Evolutionary conservation across 2,329 filamentous ascomycete genomes (phyloP), one percentile per base, ranked within the genome.

Genomic region (Penicillium sp.): DNA sequence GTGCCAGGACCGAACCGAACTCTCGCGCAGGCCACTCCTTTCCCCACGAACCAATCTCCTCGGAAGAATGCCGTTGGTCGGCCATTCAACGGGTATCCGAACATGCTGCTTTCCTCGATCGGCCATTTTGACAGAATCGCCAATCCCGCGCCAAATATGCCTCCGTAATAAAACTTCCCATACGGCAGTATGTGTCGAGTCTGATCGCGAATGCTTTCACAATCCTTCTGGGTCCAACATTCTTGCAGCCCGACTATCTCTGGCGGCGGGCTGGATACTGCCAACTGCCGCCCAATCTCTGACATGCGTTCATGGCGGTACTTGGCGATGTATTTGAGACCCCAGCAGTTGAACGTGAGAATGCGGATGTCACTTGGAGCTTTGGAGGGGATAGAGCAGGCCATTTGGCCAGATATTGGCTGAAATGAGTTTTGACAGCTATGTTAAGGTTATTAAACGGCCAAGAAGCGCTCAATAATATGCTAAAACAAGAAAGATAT

Each of bases 21-120:
- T 60, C 84, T 83, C 2, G 93, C 93, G 69, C 85, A 89, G 7
- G 93, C 94, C 40, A 97, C 86, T 16, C 94, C 94, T 72, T 97
- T 97, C 0, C 94, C 94, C 10, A 97, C 92, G 69, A 87, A 97
- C 91, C 93, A 97, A 74, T 97, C 93, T 11, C 94, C 94, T 58
- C 93, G 82, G 77, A 89, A 97, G 75, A 97, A 96, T 5, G 93
- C 93, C 10, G 92, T 93, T 6, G 94, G 94, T 18, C 93, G 84
- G 18, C 94, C 94, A 72, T 96, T 97, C 51, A 99, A 82, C n/a
- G 91, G 86, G 71, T 97, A 99, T 4, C 81, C 82, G 63, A 85
- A 82, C 91, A 97, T 96, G 67, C 82, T 86, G 73, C 88, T 92
- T 77, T 96, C 89, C 67, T 90, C 88, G 62, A 99, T 92, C 22